phyloP scores from a whole-genome alignment of 2,329 filamentous ascomycete genomes.

The Exophiala sideris region DNA sequence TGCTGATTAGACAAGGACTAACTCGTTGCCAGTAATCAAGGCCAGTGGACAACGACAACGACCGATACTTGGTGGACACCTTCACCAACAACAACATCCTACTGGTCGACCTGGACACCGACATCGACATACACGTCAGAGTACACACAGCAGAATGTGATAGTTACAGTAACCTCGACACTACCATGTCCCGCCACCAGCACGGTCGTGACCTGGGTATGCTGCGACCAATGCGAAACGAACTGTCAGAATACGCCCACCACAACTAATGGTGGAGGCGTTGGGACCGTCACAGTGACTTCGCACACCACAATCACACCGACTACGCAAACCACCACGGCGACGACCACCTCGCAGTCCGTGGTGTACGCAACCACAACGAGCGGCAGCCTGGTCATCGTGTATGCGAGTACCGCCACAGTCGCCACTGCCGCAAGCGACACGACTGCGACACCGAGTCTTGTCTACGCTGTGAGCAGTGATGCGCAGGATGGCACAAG shows the following conservation, averaged over 20 bases:
- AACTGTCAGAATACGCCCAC: constrained; percentile 13
- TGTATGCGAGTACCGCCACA: constrained; percentile 1
- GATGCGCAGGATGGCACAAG: constrained; percentile 14
- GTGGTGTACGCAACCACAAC: constrained; percentile 10
- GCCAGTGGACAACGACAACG: constrained; percentile 17
- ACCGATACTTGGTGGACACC: constrained; percentile 13
- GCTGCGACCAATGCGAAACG: constrained; percentile 24
- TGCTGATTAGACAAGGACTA: background rate
- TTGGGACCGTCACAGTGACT: constrained; percentile 22
- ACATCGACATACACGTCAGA: constrained; percentile 22
- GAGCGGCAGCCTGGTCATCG: constrained; percentile 22
- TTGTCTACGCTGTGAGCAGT: constrained; percentile 17
- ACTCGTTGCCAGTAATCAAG: constrained; percentile 14
- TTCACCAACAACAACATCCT: constrained; percentile 21
- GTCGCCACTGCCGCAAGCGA: background rate
- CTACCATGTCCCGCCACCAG: constrained; percentile 22
- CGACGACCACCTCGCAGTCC: no score
- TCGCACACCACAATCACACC: constrained; percentile 21
- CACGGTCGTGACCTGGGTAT: constrained; percentile 23
- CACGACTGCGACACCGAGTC: constrained; percentile 12
- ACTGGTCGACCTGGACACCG: constrained; percentile 21
- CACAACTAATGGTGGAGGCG: background rate
- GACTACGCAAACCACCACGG: constrained; percentile 11
- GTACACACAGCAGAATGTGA: constrained; percentile 20
- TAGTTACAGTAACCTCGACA: constrained; percentile 23